phyloP scores from a whole-genome alignment of 139 green algal species.

The Chlorella sp. region DNA sequence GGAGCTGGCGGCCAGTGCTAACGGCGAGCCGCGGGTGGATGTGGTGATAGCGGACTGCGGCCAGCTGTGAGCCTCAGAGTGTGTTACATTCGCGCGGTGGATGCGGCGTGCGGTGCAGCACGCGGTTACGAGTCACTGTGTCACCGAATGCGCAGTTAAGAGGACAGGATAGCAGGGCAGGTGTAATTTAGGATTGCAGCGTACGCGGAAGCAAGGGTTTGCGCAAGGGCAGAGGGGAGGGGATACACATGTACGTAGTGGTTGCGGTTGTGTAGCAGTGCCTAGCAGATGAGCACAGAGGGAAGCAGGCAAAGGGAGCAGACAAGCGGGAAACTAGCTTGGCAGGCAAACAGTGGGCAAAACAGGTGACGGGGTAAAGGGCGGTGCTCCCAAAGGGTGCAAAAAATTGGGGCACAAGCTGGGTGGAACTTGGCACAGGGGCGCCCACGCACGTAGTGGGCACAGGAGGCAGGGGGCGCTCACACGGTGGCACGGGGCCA shows the following conservation, averaged over 20 bases:
- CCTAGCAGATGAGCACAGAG: too few relatives aligned
- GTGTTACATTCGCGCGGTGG: too few relatives aligned
- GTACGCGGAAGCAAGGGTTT: too few relatives aligned
- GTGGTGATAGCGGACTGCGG: conserved; percentile 12
- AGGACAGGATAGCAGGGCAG: too few relatives aligned
- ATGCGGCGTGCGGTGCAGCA: too few relatives aligned
- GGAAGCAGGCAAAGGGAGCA: too few relatives aligned
- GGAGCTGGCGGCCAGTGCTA: neutral
- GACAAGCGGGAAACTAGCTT: neutral
- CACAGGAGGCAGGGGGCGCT: neutral
- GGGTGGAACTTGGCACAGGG: neutral
- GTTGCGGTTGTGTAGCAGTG: too few relatives aligned
- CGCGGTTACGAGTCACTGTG: too few relatives aligned
- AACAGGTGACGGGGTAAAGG: neutral
- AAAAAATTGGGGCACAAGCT: neutral
- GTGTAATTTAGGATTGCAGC: neutral
- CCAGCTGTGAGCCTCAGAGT: neutral
- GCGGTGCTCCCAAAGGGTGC: neutral
- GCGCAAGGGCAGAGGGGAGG: too few relatives aligned
- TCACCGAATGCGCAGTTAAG: too few relatives aligned
- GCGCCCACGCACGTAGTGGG: neutral
- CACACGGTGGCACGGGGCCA: neutral
- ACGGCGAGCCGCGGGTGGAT: conserved; percentile 1
- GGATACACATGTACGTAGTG: too few relatives aligned
- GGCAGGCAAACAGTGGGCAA: neutral